Conservation (phyloP, 2,329 filamentous ascomycete species). For the Exophiala mesophila region DNA sequence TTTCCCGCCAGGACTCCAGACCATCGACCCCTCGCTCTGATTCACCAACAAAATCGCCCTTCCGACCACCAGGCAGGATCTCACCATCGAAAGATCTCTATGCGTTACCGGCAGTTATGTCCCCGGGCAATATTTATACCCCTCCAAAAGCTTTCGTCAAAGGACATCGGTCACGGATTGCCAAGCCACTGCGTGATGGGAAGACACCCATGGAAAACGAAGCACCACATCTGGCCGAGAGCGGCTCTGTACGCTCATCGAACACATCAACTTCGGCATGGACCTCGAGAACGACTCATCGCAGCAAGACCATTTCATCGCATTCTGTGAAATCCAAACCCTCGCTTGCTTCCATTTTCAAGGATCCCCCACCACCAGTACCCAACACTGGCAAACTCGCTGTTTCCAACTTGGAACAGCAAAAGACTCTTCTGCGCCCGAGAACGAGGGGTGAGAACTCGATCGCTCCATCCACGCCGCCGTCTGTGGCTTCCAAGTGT, state of each 20-base stretch:
- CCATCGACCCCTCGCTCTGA: slow-evolving; percentile 15
- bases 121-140: slow-evolving; percentile 21
- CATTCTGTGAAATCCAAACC: slow-evolving; percentile 9
- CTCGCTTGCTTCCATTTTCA: slow-evolving; percentile 18
- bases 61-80: slow-evolving; percentile 22
- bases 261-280: slow-evolving; percentile 7
- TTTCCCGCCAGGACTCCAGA: slow-evolving; percentile 6
- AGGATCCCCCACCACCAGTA: slow-evolving; percentile 4
- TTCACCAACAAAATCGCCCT: slow-evolving; percentile 20
- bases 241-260: background rate
- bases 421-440: slow-evolving; percentile 10
- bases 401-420: slow-evolving; percentile 4
- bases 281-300: slow-evolving; percentile 10
- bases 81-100: slow-evolving; percentile 20
- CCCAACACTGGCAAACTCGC: slow-evolving; percentile 2
- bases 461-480: slow-evolving; percentile 13
- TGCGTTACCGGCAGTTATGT: slow-evolving; percentile 10
- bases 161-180: slow-evolving; percentile 22
- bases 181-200: slow-evolving; percentile 12
- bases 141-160: slow-evolving; percentile 24
- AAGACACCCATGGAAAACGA: slow-evolving; percentile 7
- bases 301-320: slow-evolving; percentile 6
- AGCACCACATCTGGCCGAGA: background rate
- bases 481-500: slow-evolving; percentile 5
- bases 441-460: slow-evolving; percentile 17